These are phyloP conservation scores for Ensete glaucum DNA, from an alignment of 176 grass and related monocot species.

Conservation along the genomic window DNA sequence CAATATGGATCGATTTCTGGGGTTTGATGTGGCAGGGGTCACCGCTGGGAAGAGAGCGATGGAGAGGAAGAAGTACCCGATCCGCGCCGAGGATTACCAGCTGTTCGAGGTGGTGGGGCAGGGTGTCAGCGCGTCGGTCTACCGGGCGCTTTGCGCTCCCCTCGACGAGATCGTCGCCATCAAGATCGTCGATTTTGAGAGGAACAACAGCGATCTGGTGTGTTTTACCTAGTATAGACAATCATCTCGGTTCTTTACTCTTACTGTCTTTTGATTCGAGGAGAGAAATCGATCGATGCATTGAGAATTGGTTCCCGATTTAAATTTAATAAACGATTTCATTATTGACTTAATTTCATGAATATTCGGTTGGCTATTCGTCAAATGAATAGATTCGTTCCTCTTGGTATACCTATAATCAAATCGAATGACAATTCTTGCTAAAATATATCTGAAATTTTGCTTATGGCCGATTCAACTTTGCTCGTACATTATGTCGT, in stretches of 20 bases:
- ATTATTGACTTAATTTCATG: background rate
- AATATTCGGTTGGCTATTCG: no score
- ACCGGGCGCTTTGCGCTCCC: conserved; percentile 61
- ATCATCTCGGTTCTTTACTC: no score
- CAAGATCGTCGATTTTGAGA: conserved; percentile 93
- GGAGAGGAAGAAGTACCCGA: conserved; percentile 78
- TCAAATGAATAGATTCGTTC: no score
- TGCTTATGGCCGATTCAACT: no score
- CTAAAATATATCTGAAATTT: no score
- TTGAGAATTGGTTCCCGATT: no score
- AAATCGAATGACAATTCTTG: no score
- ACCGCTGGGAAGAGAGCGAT: background rate
- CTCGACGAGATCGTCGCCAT: conserved; percentile 65
- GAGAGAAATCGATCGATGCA: no score
- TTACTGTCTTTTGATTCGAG: no score
- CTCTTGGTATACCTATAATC: no score
- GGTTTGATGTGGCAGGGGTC: background rate
- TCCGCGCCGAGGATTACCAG: conserved; percentile 74
- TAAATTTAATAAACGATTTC: background rate
- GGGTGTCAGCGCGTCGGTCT: conserved; percentile 75
- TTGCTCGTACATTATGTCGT: no score
- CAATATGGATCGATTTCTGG: background rate
- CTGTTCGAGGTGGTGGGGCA: conserved; percentile 80
- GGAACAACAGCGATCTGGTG: conserved; percentile 88
- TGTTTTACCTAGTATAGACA: background rate